Percentiles rank a stretch among this genome's conserved stretches.
phyloP scores from a whole-genome alignment of 2,329 filamentous ascomycete genomes.

The Fusarium oligoseptatum region DNA sequence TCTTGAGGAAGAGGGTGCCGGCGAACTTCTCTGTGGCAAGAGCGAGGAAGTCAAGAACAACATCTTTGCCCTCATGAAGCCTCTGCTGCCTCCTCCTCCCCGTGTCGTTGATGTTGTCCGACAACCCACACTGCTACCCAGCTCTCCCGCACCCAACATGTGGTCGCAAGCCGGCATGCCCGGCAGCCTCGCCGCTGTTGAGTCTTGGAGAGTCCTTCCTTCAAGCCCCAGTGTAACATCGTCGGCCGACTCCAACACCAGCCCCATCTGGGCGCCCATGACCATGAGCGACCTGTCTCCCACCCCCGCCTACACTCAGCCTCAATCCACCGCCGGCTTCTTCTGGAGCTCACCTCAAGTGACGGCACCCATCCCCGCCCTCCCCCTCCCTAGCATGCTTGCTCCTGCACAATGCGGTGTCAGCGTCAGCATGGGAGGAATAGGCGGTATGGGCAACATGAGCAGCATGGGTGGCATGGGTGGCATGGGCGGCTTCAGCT shows the following conservation, averaged over 20 bases:
- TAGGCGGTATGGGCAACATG: constrained; percentile 72
- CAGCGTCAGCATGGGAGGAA: constrained; percentile 75
- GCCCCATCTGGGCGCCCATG: constrained; percentile 84
- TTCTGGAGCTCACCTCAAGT: constrained; percentile 87
- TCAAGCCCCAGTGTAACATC: constrained; percentile 87
- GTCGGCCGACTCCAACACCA: constrained; percentile 76
- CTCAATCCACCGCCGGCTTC: constrained; percentile 78
- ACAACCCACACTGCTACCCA: constrained; percentile 86
- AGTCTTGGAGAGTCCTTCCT: constrained; percentile 91
- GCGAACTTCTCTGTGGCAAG: constrained; percentile 91
- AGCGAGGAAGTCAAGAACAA: constrained; percentile 93
- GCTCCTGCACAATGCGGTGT: constrained; percentile 84
- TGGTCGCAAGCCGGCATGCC: constrained; percentile 82
- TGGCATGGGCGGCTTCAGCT: constrained; percentile 76
- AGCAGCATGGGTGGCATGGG: constrained; percentile 69
- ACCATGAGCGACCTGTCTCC: constrained; percentile 83
- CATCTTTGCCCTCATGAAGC: constrained; percentile 87
- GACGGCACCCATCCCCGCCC: constrained; percentile 78
- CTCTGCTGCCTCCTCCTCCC: constrained; percentile 87
- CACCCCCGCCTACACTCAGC: constrained; percentile 80
- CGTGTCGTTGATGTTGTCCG: constrained; percentile 91
- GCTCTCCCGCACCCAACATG: constrained; percentile 81
- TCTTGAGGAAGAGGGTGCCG: constrained; percentile 94
- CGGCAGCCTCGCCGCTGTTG: constrained; percentile 75
- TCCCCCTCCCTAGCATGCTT: constrained; percentile 89